phyloP scores from a whole-genome alignment of 768 basidiomycete species.

The Ramaria rubella region DNA sequence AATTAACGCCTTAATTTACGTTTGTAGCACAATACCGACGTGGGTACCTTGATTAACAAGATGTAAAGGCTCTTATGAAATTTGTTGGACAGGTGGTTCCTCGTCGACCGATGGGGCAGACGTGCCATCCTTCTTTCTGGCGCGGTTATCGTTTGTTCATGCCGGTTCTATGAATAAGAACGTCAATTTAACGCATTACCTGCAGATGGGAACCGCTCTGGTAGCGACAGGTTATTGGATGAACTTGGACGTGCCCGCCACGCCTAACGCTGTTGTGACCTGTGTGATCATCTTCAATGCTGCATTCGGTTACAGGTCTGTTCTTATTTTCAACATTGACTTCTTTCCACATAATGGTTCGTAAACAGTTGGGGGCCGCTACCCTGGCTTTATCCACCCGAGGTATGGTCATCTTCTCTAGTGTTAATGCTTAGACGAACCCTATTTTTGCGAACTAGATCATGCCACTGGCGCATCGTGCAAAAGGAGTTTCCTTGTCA shows the following conservation, averaged over 20 bases:
- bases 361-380: slow-evolving; percentile 71
- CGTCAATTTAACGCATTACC: slow-evolving; percentile 1
- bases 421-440: neutral
- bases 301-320: slow-evolving; percentile 76
- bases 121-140: slow-evolving; percentile 82
- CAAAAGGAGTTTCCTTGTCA: slow-evolving; percentile 92
- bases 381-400: slow-evolving; percentile 85
- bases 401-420: slow-evolving; percentile 37
- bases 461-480: slow-evolving; percentile 82
- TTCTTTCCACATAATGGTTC: neutral
- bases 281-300: slow-evolving; percentile 93
- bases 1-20: slow-evolving; percentile 79
- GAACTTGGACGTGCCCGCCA: slow-evolving; percentile 79
- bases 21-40: slow-evolving; percentile 79
- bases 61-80: neutral
- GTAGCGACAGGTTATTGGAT: slow-evolving; percentile 88
- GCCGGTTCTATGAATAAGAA: too few species aligned
- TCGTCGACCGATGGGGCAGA: slow-evolving; percentile 88
- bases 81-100: slow-evolving; percentile 64
- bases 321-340: neutral
- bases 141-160: slow-evolving; percentile 60
- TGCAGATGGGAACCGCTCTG: slow-evolving; percentile 75
- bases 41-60: slow-evolving; percentile 32
- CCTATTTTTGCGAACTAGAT: slow-evolving; percentile 49
- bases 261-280: slow-evolving; percentile 79